Conservation (phyloP, 805 yeast species). For the Candida mattraensis region DNA sequence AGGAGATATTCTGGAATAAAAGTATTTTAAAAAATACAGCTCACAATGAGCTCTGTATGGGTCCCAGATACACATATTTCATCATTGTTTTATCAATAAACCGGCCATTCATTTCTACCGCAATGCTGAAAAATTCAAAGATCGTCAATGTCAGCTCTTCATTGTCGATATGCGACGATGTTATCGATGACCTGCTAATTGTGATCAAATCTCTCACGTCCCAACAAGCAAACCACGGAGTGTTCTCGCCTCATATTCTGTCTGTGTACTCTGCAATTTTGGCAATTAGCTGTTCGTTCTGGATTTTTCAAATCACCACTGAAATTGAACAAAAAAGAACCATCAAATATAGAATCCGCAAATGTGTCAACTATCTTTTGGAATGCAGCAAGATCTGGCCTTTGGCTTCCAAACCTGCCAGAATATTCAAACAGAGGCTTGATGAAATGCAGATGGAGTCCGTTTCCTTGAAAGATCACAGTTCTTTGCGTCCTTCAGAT, state of each 20-base stretch:
- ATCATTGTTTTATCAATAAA: constrained; percentile 54
- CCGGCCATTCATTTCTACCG: constrained; percentile 44
- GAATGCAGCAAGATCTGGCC: constrained; percentile 14
- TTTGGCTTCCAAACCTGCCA: constrained; percentile 11
- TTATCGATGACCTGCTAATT: constrained; percentile 43
- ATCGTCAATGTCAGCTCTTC: constrained; percentile 6
- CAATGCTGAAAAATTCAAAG: constrained; percentile 11
- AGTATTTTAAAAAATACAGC: constrained; percentile 41
- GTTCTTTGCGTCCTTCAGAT: background rate
- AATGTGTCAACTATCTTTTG: constrained; percentile 4
- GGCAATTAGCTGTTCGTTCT: constrained; percentile 42
- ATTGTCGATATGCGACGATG: constrained; percentile 36
- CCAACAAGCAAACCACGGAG: constrained; percentile 35
- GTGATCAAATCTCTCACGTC: constrained; percentile 38
- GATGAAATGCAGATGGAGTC: constrained; percentile 3
- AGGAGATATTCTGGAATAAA: constrained; percentile 50
- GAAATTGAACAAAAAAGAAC: constrained; percentile 1
- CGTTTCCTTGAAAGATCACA: background rate
- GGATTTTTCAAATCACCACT: constrained; percentile 4
- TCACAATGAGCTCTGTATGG: constrained; percentile 52
- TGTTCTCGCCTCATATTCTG: constrained; percentile 42
- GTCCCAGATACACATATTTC: constrained; percentile 56
- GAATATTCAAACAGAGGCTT: constrained; percentile 9
- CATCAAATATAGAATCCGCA: constrained; percentile 3
- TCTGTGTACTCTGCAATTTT: constrained; percentile 47